phyloP scores from a whole-genome alignment of 768 basidiomycete genomes.

The Aureoboletus auriporus region DNA sequence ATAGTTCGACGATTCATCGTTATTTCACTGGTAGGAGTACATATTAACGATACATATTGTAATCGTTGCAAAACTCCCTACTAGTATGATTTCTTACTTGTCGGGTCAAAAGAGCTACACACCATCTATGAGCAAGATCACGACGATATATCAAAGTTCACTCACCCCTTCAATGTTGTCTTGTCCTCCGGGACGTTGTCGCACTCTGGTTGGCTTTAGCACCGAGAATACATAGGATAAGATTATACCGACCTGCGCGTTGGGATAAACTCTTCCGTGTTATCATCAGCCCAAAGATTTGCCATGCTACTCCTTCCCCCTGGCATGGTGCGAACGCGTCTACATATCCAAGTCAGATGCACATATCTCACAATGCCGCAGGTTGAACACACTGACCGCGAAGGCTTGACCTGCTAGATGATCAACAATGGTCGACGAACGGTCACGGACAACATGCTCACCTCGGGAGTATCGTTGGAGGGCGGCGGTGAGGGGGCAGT shows the following conservation, averaged over 20 bases:
- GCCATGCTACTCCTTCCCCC: slow-evolving; percentile 28
- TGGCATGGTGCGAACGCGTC: slow-evolving; percentile 32
- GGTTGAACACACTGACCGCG: slow-evolving; percentile 37
- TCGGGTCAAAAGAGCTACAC: slow-evolving; percentile 26
- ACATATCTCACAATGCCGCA: background rate
- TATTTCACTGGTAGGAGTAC: too few relatives aligned
- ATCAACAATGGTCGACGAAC: background rate
- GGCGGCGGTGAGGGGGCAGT: slow-evolving; percentile 44
- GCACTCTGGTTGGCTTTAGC: slow-evolving; percentile 41
- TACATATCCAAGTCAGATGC: slow-evolving; percentile 14
- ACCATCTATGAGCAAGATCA: slow-evolving; percentile 1
- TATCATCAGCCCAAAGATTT: slow-evolving; percentile 44
- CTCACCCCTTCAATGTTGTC: slow-evolving; percentile 51
- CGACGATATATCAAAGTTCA: slow-evolving; percentile 1
- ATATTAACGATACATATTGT: background rate
- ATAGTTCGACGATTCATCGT: too few relatives aligned
- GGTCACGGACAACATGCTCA: background rate
- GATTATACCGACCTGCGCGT: slow-evolving; percentile 52
- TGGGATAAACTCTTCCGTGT: slow-evolving; percentile 53
- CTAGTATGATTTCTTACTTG: background rate
- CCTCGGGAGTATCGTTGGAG: background rate
- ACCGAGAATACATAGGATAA: background rate
- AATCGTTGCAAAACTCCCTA: background rate
- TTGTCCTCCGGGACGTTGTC: slow-evolving; percentile 63
- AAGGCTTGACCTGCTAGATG: slow-evolving; percentile 37